A percentile compares a stretch with the other conserved stretches of the same genome.
Conservation (phyloP, 2,329 filamentous ascomycete species). For the Cylindrodendrum hubeiense region DNA sequence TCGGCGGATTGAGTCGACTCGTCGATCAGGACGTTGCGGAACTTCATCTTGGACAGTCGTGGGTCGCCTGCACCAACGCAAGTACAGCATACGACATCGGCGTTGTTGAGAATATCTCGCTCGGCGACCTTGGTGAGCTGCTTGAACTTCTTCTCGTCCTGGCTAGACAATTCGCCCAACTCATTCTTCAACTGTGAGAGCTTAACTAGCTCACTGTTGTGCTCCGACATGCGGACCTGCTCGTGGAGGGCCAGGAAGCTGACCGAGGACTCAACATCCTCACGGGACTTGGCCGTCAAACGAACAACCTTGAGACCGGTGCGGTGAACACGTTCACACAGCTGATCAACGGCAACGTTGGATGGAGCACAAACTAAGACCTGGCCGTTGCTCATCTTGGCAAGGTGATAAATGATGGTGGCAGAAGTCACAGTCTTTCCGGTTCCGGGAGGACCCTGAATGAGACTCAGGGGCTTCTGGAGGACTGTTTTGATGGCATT, state of each 20-base stretch:
- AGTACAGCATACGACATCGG: slow-evolving; percentile 98
- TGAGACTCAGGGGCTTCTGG: slow-evolving; percentile 92
- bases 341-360: slow-evolving; percentile 97
- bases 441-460: slow-evolving; percentile 96
- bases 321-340: slow-evolving; percentile 95
- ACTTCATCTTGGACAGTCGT: slow-evolving; percentile 95
- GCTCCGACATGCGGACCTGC: slow-evolving; percentile 97
- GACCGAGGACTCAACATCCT: slow-evolving; percentile 98
- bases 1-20: slow-evolving; percentile 98
- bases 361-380: slow-evolving; percentile 97
- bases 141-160: slow-evolving; percentile 99
- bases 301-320: slow-evolving; percentile 97
- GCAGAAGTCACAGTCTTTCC: slow-evolving; percentile 99
- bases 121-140: slow-evolving; percentile 94
- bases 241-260: slow-evolving; percentile 95
- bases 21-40: slow-evolving; percentile 97
- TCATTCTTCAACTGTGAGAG: slow-evolving; percentile 93
- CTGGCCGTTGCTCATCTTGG: slow-evolving; percentile 94
- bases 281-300: slow-evolving; percentile 97
- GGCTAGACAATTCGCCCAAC: slow-evolving; percentile 89
- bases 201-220: slow-evolving; percentile 92
- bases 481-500: slow-evolving; percentile 96
- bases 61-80: slow-evolving; percentile 98
- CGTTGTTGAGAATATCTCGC: slow-evolving; percentile 93
- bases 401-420: slow-evolving; percentile 97